Evolutionary conservation across 2,329 filamentous ascomycete genomes (phyloP).

Genomic region (Hysterium pulicare): DNA sequence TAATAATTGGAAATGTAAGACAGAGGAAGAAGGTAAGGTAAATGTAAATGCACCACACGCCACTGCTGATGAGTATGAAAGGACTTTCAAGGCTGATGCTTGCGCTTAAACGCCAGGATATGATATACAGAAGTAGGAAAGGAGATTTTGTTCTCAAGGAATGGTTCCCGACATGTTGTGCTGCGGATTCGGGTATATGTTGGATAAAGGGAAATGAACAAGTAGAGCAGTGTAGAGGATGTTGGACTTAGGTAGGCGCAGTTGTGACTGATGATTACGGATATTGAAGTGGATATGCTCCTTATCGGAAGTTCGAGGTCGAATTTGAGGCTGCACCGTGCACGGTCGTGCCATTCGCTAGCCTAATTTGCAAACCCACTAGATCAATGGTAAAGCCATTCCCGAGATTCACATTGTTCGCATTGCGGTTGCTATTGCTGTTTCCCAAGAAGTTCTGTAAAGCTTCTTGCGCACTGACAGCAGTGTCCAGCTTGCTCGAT

Average conservation of each 20-base stretch:
- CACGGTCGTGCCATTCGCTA: constrained; percentile 33
- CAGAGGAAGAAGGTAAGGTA: background rate
- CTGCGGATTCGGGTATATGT: background rate
- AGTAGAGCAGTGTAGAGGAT: background rate
- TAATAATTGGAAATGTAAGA: background rate
- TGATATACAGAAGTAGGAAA: no score
- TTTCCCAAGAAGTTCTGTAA: constrained; percentile 35
- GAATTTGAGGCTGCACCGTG: constrained; percentile 7
- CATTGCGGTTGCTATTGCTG: constrained; percentile 25
- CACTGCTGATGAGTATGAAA: background rate
- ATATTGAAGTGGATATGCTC: background rate
- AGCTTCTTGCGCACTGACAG: constrained; percentile 42
- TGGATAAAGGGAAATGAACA: background rate
- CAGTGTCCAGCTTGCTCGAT: constrained; percentile 36
- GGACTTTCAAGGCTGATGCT: background rate
- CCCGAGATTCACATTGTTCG: constrained; percentile 17
- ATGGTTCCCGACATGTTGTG: background rate
- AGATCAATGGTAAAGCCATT: constrained; percentile 29
- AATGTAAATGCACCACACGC: background rate
- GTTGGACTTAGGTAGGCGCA: background rate
- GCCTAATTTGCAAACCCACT: constrained; percentile 26
- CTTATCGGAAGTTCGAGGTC: background rate
- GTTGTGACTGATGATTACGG: background rate
- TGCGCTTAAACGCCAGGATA: background rate
- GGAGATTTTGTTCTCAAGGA: background rate